phyloP scores from a whole-genome alignment of 2,329 filamentous ascomycete genomes.

The Chaetomium globosum region DNA sequence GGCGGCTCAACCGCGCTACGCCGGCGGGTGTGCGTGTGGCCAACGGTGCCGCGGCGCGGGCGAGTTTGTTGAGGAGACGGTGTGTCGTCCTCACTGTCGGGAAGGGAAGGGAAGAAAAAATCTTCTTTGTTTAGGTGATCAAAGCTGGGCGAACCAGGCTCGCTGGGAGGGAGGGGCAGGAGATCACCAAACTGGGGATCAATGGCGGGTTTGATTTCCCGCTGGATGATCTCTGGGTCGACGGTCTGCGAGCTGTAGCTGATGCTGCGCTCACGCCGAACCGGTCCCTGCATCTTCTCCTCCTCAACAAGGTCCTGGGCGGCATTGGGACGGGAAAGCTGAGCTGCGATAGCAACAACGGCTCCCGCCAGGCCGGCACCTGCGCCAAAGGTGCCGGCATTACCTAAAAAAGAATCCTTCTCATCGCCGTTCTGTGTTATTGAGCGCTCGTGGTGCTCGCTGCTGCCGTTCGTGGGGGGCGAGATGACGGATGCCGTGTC shows the following conservation, averaged over 20 bases:
- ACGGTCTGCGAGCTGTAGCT: slow-evolving; percentile 46
- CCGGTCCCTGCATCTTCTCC: slow-evolving; percentile 21
- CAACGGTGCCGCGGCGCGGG: slow-evolving; percentile 35
- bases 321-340: slow-evolving; percentile 36
- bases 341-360: slow-evolving; percentile 45
- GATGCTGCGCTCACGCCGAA: slow-evolving; percentile 29
- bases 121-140: slow-evolving; percentile 39
- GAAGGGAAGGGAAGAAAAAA: slow-evolving; percentile 53
- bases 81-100: slow-evolving; percentile 62
- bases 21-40: slow-evolving; percentile 48
- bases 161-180: slow-evolving; percentile 64
- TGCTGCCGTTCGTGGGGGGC: slow-evolving; percentile 46
- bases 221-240: slow-evolving; percentile 61
- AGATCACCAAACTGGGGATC: slow-evolving; percentile 68
- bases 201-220: slow-evolving; percentile 65
- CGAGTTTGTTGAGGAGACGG: slow-evolving; percentile 48
- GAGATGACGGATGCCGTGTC: slow-evolving; percentile 53
- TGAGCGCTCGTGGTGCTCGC: slow-evolving; percentile 33
- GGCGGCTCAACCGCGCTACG: slow-evolving; percentile 53
- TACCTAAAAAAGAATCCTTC: slow-evolving; percentile 70
- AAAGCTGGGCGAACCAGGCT: slow-evolving; percentile 53
- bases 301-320: slow-evolving; percentile 46
- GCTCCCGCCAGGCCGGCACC: slow-evolving; percentile 65
- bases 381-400: slow-evolving; percentile 69
- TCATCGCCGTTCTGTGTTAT: slow-evolving; percentile 39